Conservation (phyloP, 768 basidiomycete species). For the Pleurotus ostreatus region DNA sequence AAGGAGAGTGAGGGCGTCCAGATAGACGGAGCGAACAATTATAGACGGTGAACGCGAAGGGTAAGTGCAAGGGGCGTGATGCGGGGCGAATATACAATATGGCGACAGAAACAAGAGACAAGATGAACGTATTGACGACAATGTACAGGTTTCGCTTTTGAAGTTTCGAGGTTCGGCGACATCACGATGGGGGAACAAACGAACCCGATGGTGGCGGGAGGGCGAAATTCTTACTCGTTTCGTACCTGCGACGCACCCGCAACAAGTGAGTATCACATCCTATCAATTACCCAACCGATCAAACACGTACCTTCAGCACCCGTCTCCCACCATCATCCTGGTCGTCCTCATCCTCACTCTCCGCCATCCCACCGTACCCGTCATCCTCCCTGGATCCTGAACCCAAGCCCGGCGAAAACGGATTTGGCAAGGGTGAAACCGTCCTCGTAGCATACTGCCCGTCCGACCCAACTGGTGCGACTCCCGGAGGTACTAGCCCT, state of each 20-base stretch:
- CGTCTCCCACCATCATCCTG: constrained; percentile 17
- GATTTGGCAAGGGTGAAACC: constrained; percentile 10
- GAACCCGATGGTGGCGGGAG: background rate
- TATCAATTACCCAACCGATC: background rate
- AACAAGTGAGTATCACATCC: background rate
- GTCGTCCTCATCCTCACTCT: constrained; percentile 12
- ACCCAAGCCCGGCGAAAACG: constrained; percentile 4
- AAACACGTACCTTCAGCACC: constrained; percentile 28
- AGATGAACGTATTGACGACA: background rate
- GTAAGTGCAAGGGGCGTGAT: background rate
- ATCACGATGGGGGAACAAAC: too few relatives aligned
- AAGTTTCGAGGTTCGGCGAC: too few relatives aligned
- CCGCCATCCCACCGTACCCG: constrained; percentile 12
- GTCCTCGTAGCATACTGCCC: background rate
- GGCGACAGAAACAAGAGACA: background rate
- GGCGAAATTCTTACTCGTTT: constrained; percentile 15
- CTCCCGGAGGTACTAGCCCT: background rate
- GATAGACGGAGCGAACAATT: background rate
- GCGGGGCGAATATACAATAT: background rate
- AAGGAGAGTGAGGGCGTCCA: background rate
- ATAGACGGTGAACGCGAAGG: background rate
- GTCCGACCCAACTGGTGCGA: background rate
- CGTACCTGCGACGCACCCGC: constrained; percentile 17
- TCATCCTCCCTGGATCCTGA: constrained; percentile 5
- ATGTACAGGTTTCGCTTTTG: background rate